Evolutionary conservation across 306 rosid genomes (phyloP), one percentile per base, ranked within the genome.

Genomic region (Prosopis cineraria): DNA sequence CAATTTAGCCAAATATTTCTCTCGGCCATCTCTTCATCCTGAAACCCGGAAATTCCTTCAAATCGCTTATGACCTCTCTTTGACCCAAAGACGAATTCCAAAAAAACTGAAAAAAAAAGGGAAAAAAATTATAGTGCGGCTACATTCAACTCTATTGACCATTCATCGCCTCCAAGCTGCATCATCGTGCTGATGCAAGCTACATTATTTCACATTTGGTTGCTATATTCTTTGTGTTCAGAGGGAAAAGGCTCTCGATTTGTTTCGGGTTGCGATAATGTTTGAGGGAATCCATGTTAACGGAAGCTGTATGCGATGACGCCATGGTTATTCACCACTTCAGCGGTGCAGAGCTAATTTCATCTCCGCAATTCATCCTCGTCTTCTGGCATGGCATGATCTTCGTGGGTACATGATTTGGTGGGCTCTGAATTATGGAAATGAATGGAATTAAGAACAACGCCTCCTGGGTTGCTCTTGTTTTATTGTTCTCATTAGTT

Each of bases 1-100:
- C 81, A 79, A 86, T 85, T 82, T 85, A 86, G 96, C 89, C 93
- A 78, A 72, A 73, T 89, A 84, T 78, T 87, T 44, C 91, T 87
- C 90, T 76, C 81, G 72, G 80, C 91, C 93, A 87, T 84, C 33
- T 88, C 87, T 82, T 86, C 87, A 40, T 76, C 89, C 83, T 78
- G 68, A 86, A 81, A 72, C 48, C 48, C 82, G 88, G 78, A 47
- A 27, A 63, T 60, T 63, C 31, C 73, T 74, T 69, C 80, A 25
- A 70, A 78, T 66, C 30, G 62, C 59, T 44, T 50, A 63, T 33
- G 40, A 64, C 53, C 34, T 75, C 71, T 56, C 75, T 56, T 76
- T 37, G 37, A 64, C 75, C 84, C 29, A 13, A 70, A 62, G 11
- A 39, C 43, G 40, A 55, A 55, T n/a, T 13, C 69, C 13, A 36